A percentile compares a stretch with the other conserved stretches of the same genome.
Evolutionary conservation across 495 filamentous ascomycete species (phyloP).

Genomic region (Penicillium odoratum): DNA sequence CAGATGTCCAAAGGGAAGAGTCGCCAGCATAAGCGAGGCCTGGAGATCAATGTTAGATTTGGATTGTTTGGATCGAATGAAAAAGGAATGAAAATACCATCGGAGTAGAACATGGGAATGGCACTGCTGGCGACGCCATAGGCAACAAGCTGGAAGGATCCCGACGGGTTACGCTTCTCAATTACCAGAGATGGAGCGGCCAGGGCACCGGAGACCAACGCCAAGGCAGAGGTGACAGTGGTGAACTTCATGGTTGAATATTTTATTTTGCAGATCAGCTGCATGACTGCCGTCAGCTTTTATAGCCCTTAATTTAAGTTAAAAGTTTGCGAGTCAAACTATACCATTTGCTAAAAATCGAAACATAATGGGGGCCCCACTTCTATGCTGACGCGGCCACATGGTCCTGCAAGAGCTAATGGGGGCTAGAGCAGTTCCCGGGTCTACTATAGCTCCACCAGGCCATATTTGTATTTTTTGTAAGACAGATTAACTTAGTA

Average conservation of each 20-base stretch:
- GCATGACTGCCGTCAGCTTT: background rate
- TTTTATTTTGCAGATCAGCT: background rate
- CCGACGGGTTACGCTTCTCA: slow-evolving; percentile 21
- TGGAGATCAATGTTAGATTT: background rate
- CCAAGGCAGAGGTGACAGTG: slow-evolving; percentile 8
- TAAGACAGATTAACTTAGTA: no score
- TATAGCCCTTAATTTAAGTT: background rate
- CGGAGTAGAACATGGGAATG: slow-evolving; percentile 23
- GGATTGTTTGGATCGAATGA: no score
- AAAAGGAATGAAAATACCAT: slow-evolving; percentile 13
- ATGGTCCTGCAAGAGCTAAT: background rate
- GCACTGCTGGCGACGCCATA: slow-evolving; percentile 11
- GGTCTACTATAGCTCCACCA: background rate
- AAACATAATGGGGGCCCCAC: background rate
- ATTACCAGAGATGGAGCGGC: slow-evolving; percentile 6
- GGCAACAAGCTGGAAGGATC: slow-evolving; percentile 22
- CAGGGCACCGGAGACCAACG: slow-evolving; percentile 8
- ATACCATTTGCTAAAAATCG: background rate
- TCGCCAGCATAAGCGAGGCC: slow-evolving; percentile 28
- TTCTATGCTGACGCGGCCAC: background rate
- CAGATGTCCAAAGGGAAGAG: slow-evolving; percentile 22
- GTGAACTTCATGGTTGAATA: slow-evolving; percentile 14
- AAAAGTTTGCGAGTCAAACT: background rate
- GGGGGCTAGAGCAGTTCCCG: background rate
- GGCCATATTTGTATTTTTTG: background rate